Evolutionary conservation across 441 rosid genomes (phyloP).

Genomic region (Gossypium schwendimanii): DNA sequence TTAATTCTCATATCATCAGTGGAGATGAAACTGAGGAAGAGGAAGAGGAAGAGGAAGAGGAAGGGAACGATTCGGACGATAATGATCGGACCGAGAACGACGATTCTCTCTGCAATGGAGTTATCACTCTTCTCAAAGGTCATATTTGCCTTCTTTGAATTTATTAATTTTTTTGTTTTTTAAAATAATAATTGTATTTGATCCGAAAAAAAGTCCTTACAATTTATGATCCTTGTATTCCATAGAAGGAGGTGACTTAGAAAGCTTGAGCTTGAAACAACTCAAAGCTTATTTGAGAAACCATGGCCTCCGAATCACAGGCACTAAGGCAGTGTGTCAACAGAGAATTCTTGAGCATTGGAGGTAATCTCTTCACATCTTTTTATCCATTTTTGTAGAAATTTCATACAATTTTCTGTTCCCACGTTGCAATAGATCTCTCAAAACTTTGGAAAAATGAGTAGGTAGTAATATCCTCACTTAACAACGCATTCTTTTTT

Average conservation of each 20-base stretch:
- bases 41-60: neutral
- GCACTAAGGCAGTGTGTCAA: slow-evolving; percentile 25
- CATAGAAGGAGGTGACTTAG: slow-evolving; percentile 6
- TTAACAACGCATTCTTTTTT: neutral
- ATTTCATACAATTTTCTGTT: neutral
- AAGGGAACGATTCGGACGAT: neutral
- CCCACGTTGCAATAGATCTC: neutral
- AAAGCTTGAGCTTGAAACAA: slow-evolving; percentile 6
- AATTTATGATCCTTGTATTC: neutral
- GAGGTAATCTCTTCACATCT: slow-evolving; percentile 21
- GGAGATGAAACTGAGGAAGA: slow-evolving; percentile 3
- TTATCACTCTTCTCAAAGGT: slow-evolving; percentile 38
- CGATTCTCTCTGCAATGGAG: slow-evolving; percentile 23
- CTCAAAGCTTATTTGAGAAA: slow-evolving; percentile 17
- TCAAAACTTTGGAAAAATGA: neutral
- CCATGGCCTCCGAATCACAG: slow-evolving; percentile 28
- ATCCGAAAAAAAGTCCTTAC: neutral
- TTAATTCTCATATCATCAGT: slow-evolving; percentile 6
- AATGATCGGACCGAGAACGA: slow-evolving; percentile 17
- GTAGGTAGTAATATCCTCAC: neutral
- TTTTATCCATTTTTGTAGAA: neutral
- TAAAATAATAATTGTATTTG: neutral
- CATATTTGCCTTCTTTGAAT: neutral
- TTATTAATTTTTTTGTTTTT: slow-evolving; percentile 11
- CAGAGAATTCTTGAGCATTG: slow-evolving; percentile 33